phyloP scores from a whole-genome alignment of 2,329 filamentous ascomycete genomes.

The Stemphylium lycopersici region DNA sequence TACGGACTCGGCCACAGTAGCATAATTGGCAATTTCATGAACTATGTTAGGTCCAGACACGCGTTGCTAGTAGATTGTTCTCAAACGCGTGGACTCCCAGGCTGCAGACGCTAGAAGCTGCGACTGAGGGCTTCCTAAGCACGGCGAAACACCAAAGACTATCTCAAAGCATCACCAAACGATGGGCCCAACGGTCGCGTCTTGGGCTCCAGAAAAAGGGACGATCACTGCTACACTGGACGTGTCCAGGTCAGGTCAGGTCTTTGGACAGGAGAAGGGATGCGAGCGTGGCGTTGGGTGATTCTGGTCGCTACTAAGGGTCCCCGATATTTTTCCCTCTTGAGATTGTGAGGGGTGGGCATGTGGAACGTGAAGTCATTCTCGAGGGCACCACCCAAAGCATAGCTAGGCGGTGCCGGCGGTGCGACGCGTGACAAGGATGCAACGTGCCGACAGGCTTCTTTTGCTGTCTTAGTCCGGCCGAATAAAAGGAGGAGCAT shows the following conservation, averaged over 20 bases:
- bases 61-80: conserved; percentile 13
- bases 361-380: conserved; percentile 2
- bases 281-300: conserved; percentile 27
- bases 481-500: conserved; percentile 36
- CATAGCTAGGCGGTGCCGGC: conserved; percentile 5
- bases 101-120: conserved; percentile 13
- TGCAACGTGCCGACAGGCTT: conserved; percentile 15
- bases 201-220: conserved; percentile 33
- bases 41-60: conserved; percentile 17
- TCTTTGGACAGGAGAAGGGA: conserved; percentile 34
- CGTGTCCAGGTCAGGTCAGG: conserved; percentile 31
- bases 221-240: conserved; percentile 33
- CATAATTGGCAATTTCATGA: conserved; percentile 33
- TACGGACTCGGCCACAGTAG: conserved; percentile 17
- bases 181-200: conserved; percentile 19
- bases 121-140: conserved; percentile 8
- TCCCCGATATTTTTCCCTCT: background rate
- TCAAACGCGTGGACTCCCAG: conserved; percentile 18
- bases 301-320: conserved; percentile 9
- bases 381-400: conserved; percentile 1
- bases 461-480: conserved; percentile 24
- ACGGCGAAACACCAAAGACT: conserved; percentile 19
- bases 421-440: conserved; percentile 18
- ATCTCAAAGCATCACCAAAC: conserved; percentile 20
- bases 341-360: background rate